phyloP scores from a whole-genome alignment of 352 stramenopile genomes.

The Phytophthora idaei region DNA sequence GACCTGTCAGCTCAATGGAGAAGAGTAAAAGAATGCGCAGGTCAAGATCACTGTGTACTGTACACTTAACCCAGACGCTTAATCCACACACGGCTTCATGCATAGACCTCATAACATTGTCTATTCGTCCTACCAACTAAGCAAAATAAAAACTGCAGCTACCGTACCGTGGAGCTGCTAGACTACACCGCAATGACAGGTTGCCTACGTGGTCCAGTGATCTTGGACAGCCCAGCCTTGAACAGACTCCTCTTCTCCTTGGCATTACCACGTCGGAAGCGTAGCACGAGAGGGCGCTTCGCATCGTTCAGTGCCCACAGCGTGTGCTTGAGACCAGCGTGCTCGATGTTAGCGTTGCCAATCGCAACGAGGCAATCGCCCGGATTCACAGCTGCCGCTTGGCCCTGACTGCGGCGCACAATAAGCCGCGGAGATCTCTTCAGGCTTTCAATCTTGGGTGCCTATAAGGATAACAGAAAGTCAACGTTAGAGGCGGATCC shows the following conservation, averaged over 20 bases:
- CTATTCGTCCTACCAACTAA: slow-evolving; percentile 17
- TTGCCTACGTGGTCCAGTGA: slow-evolving; percentile 39
- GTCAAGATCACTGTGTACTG: slow-evolving; percentile 1
- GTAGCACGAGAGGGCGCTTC: slow-evolving; percentile 71
- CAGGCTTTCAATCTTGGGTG: slow-evolving; percentile 47
- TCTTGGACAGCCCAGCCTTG: slow-evolving; percentile 42
- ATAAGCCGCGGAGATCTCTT: slow-evolving; percentile 74
- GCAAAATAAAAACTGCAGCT: slow-evolving; percentile 27
- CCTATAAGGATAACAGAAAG: slow-evolving; percentile 25
- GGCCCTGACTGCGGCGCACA: slow-evolving; percentile 72
- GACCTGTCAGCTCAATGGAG: slow-evolving; percentile 1
- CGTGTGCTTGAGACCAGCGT: slow-evolving; percentile 85
- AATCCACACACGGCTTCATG: slow-evolving; percentile 21
- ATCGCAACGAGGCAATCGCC: slow-evolving; percentile 84
- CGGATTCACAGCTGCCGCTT: slow-evolving; percentile 77
- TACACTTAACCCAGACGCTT: slow-evolving; percentile 1
- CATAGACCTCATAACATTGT: slow-evolving; percentile 23
- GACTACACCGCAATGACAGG: slow-evolving; percentile 56
- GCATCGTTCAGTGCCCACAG: slow-evolving; percentile 85
- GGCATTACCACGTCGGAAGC: slow-evolving; percentile 79
- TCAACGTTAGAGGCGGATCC: slow-evolving; percentile 10
- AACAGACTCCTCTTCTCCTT: slow-evolving; percentile 85
- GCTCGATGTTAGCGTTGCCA: slow-evolving; percentile 83
- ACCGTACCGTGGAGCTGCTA: not conserved
- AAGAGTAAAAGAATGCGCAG: slow-evolving; percentile 4